A percentile compares a stretch with the other conserved stretches of the same genome.
Conservation (phyloP, 345 rosid species). For the Salix dunnii region DNA sequence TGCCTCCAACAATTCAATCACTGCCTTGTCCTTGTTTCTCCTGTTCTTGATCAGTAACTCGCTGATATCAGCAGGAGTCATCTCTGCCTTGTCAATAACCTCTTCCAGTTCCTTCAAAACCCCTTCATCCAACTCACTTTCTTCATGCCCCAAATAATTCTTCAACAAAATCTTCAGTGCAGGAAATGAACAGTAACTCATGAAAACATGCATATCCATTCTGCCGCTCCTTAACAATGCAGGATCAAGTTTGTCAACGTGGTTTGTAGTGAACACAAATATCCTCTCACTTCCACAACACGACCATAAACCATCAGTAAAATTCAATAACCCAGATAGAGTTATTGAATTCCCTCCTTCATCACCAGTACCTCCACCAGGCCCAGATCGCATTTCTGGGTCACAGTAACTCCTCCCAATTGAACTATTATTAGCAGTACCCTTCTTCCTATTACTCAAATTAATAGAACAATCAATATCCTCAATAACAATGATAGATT, state of each 20-base stretch:
- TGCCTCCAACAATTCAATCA: constrained; percentile 48
- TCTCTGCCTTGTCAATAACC: constrained; percentile 59
- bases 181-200: constrained; percentile 71
- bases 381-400: constrained; percentile 42
- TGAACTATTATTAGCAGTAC: constrained; percentile 2
- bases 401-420: constrained; percentile 36
- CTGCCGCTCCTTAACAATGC: constrained; percentile 90
- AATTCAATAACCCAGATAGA: constrained; percentile 83
- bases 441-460: constrained; percentile 60
- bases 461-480: constrained; percentile 88
- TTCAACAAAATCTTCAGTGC: constrained; percentile 64
- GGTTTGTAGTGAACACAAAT: constrained; percentile 90
- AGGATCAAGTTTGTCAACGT: constrained; percentile 83
- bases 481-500: constrained; percentile 86
- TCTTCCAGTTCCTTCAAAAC: constrained; percentile 42
- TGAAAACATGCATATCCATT: constrained; percentile 93
- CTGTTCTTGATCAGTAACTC: constrained; percentile 76
- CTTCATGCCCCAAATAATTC: constrained; percentile 59
- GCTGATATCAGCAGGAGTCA: constrained; percentile 94
- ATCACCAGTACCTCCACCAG: constrained; percentile 32
- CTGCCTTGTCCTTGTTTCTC: constrained; percentile 49
- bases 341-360: constrained; percentile 61
- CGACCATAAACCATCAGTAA: constrained; percentile 96
- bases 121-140: constrained; percentile 25
- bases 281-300: constrained; percentile 97